These are phyloP conservation scores for Amoebophrya sp. DNA, from an alignment of 169 alveolate genomes.

Conservation along the genomic window DNA sequence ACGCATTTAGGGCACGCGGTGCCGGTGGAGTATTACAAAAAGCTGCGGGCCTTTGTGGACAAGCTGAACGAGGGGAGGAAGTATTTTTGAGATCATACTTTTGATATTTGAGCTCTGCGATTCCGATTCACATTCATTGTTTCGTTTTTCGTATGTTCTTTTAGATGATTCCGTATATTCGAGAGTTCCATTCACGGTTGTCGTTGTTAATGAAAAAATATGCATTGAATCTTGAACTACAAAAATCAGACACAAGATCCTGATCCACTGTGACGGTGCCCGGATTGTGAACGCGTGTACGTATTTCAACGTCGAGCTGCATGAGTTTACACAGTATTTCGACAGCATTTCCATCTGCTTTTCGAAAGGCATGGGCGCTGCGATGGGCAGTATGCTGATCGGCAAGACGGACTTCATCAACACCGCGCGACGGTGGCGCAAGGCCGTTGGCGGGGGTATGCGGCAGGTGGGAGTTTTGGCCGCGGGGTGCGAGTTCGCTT, in stretches of 20 bases:
- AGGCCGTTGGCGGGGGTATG: not conserved
- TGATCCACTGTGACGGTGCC: constrained; percentile 10
- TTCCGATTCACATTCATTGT: no score
- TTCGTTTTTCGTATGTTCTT: no score
- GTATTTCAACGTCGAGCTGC: not conserved
- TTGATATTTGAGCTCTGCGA: no score
- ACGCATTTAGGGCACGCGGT: not conserved
- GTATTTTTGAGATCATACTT: no score
- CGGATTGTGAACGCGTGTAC: not conserved
- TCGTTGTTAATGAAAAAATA: no score
- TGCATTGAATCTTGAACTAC: no score
- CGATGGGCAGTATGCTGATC: not conserved
- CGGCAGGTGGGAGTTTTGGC: not conserved
- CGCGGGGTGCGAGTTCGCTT: not conserved
- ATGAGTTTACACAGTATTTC: not conserved
- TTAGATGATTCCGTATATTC: no score
- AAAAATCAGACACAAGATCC: not conserved
- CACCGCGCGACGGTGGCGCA: not conserved
- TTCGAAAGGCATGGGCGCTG: not conserved
- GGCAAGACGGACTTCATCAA: not conserved
- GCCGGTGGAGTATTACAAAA: not conserved
- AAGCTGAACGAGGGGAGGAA: not conserved
- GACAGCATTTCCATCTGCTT: not conserved
- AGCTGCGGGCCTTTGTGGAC: not conserved
- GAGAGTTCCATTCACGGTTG: no score